Evolutionary conservation across 768 basidiomycete genomes (phyloP), one percentile per base, ranked within the genome.

Genomic region (Daedaleopsis sinensis): DNA sequence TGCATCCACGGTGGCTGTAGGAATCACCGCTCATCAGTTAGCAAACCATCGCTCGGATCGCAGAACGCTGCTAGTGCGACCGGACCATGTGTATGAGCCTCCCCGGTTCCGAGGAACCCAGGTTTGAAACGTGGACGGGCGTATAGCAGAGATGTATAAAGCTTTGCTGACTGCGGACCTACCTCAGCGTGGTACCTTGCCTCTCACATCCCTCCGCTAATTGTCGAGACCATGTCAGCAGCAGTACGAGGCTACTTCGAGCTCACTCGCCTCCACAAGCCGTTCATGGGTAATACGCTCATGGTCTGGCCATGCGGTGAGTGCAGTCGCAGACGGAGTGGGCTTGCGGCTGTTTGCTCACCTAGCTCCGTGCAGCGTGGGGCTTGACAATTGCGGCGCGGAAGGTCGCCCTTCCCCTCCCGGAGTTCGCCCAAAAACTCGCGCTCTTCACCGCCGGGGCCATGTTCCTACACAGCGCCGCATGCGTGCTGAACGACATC

Each of bases 301-400:
- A 63, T 70, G 58, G 67, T 68, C 57, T 70, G 69, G 69, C 69
- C 69, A 5, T 66, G 67, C 44, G 62, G 68, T 70, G 55, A 52
- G 66, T 42, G 35, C 27, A 32, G 27, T 32, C 3, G 27, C 27
- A 7, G 27, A 32, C 27, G 4, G 27, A 32, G 27, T 32, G 27
- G 3, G 27, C 27, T 32, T 32, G 27, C 27, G 27, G 7, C 27
- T 32, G 27, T 3, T 7, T 32, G 27, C 27, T 32, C 19, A 9
- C 47, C 42, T 6, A 18, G 5, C n/a, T 15, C 18, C 23, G 15
- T 47, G 16, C 50, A 70, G 69, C 67, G 21, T 70, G 69, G 69
- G 67, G 62, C 12, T 56, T 70, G 8, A 66, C 67, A 8, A 66
- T 70, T 60, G 57, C 61, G 16, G 69, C 62, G 10, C 65, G 65